These are phyloP conservation scores for Nemania sp. DNA, from an alignment of 2,329 filamentous ascomycete species.

Conservation along the genomic window DNA sequence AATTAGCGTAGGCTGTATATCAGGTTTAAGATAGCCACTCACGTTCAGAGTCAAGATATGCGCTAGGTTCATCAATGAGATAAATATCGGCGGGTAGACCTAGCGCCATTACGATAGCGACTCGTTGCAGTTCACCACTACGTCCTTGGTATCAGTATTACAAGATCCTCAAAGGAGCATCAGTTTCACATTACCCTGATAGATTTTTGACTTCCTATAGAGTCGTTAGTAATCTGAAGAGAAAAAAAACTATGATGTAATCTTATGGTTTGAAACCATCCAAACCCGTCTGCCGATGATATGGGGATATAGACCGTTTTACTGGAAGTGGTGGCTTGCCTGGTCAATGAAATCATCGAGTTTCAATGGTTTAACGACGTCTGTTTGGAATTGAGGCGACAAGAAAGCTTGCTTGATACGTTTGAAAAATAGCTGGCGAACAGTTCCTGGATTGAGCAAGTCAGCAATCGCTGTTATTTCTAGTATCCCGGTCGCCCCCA, in stretches of 20 bases:
- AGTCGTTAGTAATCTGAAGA: conserved; percentile 7
- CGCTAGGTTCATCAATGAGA: conserved; percentile 95
- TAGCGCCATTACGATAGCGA: conserved; percentile 95
- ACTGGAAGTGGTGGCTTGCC: conserved; percentile 5
- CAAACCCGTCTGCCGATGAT: too few species aligned
- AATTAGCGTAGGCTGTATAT: background rate
- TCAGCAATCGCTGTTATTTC: background rate
- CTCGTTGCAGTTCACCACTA: conserved; percentile 98
- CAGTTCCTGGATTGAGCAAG: conserved; percentile 55
- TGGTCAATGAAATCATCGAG: conserved; percentile 99
- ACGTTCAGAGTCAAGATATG: conserved; percentile 65
- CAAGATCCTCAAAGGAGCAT: background rate
- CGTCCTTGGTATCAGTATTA: conserved; percentile 4
- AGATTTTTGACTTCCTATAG: conserved; percentile 87
- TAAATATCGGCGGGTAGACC: conserved; percentile 97
- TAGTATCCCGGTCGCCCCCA: too few species aligned
- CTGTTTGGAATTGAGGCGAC: conserved; percentile 97
- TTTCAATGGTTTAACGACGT: conserved; percentile 99
- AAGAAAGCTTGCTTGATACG: conserved; percentile 91
- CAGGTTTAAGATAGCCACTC: background rate
- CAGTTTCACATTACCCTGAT: conserved; percentile 55
- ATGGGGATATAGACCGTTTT: background rate
- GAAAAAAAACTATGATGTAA: too few species aligned
- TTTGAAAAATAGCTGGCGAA: conserved; percentile 98
- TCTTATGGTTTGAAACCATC: too few species aligned